Conservation (phyloP, 805 yeast genomes). For the Grigorovia jiainica region DNA sequence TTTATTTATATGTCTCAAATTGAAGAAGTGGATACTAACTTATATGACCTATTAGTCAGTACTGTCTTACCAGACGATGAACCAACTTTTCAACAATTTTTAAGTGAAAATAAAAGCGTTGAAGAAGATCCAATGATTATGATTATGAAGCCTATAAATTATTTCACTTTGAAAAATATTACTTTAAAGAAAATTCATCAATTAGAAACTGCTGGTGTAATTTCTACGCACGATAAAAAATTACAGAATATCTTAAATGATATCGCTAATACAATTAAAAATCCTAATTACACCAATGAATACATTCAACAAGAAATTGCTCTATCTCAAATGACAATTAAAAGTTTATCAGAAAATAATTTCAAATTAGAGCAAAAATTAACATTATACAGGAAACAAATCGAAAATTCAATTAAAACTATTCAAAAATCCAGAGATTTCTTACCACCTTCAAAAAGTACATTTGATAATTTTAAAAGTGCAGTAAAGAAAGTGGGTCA, state of each 20-base stretch:
- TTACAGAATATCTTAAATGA: slow-evolving; percentile 76
- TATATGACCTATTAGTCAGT: slow-evolving; percentile 41
- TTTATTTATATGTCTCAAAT: slow-evolving; percentile 75
- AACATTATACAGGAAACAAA: slow-evolving; percentile 36
- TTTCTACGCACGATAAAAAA: slow-evolving; percentile 52
- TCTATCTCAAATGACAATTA: slow-evolving; percentile 36
- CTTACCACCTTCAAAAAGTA: slow-evolving; percentile 22
- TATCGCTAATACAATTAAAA: slow-evolving; percentile 69
- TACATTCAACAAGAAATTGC: slow-evolving; percentile 38
- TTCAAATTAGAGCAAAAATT: slow-evolving; percentile 33
- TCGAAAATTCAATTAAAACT: slow-evolving; percentile 41
- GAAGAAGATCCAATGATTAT: slow-evolving; percentile 32
- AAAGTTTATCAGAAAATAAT: slow-evolving; percentile 38
- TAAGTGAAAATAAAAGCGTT: slow-evolving; percentile 33
- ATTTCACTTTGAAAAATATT: slow-evolving; percentile 66
- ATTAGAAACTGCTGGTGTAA: slow-evolving; percentile 56
- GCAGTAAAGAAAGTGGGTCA: slow-evolving; percentile 29
- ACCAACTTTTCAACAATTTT: slow-evolving; percentile 44
- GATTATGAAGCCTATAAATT: slow-evolving; percentile 41
- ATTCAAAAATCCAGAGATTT: slow-evolving; percentile 33
- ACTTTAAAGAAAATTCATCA: slow-evolving; percentile 70
- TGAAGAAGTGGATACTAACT: slow-evolving; percentile 55
- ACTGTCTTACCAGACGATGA: slow-evolving; percentile 49
- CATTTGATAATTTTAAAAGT: slow-evolving; percentile 34
- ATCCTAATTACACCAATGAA: slow-evolving; percentile 43